Conservation (phyloP, 441 rosid genomes). For the Daphne laureola region DNA sequence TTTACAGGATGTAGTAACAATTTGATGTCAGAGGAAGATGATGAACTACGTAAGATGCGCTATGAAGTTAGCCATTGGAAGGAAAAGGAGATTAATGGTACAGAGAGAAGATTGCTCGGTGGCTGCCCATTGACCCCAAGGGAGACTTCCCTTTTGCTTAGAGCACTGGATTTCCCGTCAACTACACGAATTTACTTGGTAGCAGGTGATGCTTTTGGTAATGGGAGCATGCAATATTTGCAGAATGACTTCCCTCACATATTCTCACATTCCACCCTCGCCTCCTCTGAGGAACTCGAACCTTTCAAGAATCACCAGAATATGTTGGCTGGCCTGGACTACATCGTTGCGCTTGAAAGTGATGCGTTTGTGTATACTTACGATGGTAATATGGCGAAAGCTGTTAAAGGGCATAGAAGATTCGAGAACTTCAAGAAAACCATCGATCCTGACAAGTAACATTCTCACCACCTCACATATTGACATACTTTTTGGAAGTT, state of each 20-base stretch:
- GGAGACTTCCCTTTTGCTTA: constrained; percentile 82
- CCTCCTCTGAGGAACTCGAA: constrained; percentile 57
- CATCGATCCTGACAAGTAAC: constrained; percentile 77
- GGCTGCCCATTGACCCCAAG: constrained; percentile 88
- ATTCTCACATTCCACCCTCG: constrained; percentile 76
- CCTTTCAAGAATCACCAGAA: constrained; percentile 82
- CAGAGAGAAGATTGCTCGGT: constrained; percentile 84
- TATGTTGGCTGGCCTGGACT: constrained; percentile 94
- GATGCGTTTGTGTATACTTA: constrained; percentile 82
- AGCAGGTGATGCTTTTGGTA: constrained; percentile 85
- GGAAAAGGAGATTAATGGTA: constrained; percentile 90
- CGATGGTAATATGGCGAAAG: constrained; percentile 98
- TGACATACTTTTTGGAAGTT: background rate
- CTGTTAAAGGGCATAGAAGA: constrained; percentile 90
- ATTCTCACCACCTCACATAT: constrained; percentile 2
- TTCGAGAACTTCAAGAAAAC: constrained; percentile 84
- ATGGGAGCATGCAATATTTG: constrained; percentile 73
- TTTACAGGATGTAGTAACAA: constrained; percentile 90
- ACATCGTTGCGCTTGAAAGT: constrained; percentile 79
- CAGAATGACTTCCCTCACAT: constrained; percentile 58
- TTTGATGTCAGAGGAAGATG: constrained; percentile 74
- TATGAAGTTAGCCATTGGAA: constrained; percentile 87
- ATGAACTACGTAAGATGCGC: constrained; percentile 67
- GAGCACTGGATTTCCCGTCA: constrained; percentile 63
- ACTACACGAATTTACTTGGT: constrained; percentile 78